phyloP scores from a whole-genome alignment of 2,329 filamentous ascomycete species.

The Trichoderma sp. region DNA sequence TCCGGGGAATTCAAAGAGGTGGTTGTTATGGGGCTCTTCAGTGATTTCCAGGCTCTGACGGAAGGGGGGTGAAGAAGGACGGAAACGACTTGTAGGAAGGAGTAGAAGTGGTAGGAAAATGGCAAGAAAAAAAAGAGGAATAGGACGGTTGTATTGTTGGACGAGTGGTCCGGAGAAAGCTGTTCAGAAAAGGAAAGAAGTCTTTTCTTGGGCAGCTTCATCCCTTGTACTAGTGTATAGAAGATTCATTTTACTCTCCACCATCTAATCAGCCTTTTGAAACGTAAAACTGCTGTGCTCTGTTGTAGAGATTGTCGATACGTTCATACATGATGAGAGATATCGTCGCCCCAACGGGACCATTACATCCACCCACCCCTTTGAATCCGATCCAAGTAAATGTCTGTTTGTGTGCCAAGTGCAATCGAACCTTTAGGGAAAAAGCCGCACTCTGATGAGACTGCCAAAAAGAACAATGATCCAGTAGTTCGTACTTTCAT shows the following conservation, averaged over 20 bases:
- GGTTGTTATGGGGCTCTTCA: neutral
- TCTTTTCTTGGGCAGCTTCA: slow-evolving; percentile 8
- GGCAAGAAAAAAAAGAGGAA: neutral
- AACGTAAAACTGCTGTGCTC: too few species aligned
- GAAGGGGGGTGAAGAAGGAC: neutral
- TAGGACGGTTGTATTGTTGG: slow-evolving; percentile 21
- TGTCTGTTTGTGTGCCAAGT: neutral
- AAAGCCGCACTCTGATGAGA: neutral
- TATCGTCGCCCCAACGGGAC: too few species aligned
- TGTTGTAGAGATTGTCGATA: too few species aligned
- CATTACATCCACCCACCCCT: too few species aligned
- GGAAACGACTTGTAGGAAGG: neutral
- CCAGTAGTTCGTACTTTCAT: slow-evolving; percentile 10
- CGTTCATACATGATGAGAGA: too few species aligned
- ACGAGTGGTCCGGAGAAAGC: too few species aligned
- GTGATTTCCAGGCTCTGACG: slow-evolving; percentile 16
- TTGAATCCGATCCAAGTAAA: too few species aligned
- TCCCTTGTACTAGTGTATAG: slow-evolving; percentile 45
- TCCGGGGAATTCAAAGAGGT: too few species aligned
- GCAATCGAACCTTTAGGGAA: neutral
- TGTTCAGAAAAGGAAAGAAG: slow-evolving; percentile 19
- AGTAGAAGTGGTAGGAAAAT: neutral
- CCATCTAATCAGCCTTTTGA: too few species aligned
- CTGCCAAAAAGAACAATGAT: neutral
- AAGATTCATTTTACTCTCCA: slow-evolving; percentile 37